Evolutionary conservation across 2,329 filamentous ascomycete genomes (phyloP).

Genomic region (Lithohypha guttulata): DNA sequence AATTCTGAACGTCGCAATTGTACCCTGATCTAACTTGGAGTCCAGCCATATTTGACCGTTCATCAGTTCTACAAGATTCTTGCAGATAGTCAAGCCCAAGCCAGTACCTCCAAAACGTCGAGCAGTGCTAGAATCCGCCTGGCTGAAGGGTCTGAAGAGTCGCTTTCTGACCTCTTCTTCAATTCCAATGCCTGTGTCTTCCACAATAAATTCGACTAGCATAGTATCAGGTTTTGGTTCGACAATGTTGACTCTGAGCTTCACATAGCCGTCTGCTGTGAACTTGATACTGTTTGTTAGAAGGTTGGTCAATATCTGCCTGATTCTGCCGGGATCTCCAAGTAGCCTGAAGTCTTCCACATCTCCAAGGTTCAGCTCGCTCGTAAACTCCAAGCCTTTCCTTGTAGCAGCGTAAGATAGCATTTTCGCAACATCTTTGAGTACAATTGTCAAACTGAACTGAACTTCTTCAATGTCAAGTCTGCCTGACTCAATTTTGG

Average conservation of each 20-base stretch:
- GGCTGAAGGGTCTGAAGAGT: conserved; percentile 70
- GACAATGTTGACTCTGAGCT: conserved; percentile 53
- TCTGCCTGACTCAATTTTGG: conserved; percentile 67
- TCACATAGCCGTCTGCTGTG: conserved; percentile 57
- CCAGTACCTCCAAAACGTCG: conserved; percentile 70
- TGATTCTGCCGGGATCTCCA: conserved; percentile 63
- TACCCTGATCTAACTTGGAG: conserved; percentile 56
- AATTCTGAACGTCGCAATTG: conserved; percentile 65
- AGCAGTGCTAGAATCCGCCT: conserved; percentile 70
- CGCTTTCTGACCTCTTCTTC: conserved; percentile 63
- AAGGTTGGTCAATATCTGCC: conserved; percentile 70
- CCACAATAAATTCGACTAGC: conserved; percentile 59
- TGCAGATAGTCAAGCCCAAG: conserved; percentile 67
- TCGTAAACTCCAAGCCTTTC: conserved; percentile 60
- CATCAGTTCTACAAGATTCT: conserved; percentile 72
- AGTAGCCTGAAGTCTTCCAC: conserved; percentile 58
- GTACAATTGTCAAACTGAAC: conserved; percentile 62
- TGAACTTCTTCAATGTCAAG: conserved; percentile 72
- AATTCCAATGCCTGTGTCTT: conserved; percentile 73
- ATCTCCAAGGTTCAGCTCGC: conserved; percentile 52
- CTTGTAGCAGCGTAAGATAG: conserved; percentile 64
- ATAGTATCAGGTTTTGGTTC: conserved; percentile 54
- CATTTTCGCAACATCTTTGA: conserved; percentile 69
- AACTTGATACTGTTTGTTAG: conserved; percentile 70
- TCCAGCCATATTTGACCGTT: conserved; percentile 61